Evolutionary conservation across 1,139 yeast species (phyloP), one percentile per base, ranked within the genome.

Genomic region (Entelexis paramagnoliae): DNA sequence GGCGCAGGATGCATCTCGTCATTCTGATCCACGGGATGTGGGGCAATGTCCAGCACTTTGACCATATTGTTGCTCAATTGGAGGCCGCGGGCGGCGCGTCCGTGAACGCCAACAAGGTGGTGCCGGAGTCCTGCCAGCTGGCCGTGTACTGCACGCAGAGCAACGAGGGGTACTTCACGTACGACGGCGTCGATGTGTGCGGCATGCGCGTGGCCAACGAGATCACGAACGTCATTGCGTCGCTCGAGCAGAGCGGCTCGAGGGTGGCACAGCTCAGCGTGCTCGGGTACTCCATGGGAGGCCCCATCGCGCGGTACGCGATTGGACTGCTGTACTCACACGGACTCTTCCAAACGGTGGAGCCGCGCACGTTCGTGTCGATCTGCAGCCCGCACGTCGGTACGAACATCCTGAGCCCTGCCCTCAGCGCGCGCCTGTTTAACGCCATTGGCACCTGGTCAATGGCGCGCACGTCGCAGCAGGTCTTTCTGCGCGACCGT

Each of bases 341-440:
- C 48, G 76, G 76, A 2, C 71, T 73, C 55, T 84, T 86, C 62
- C 71, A 76, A 49, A 60, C 40, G 2, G 59, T 70, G 22, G 58
- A 57, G 42, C 72, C 72, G 9, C 62, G 64, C 39, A 58, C 57
- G 59, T 83, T 82, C 63, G 76, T 83, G 10, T 79, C 91, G 1
- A 81, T 86, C 61, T 83, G 91, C 60, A 72, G 87, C 0, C 95
- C 95, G 1, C 95, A 86, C 65, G 84, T 84, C 1, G 95, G 95
- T 3, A 83, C 77, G 1, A 68, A 78, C 51, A 80, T 82, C 17
- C 83, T 91, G 1, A 81, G 84, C 7, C 59, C 63, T 20, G 70
- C 77, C 22, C 57, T 73, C 50, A 64, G 73, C 1, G 69, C 73
- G 11, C 66, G 70, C 24, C 48, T 78, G 22, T 83, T 80, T 69